phyloP scores from a whole-genome alignment of 202 grass and related monocot genomes.

The Alloteropsis angusta region DNA sequence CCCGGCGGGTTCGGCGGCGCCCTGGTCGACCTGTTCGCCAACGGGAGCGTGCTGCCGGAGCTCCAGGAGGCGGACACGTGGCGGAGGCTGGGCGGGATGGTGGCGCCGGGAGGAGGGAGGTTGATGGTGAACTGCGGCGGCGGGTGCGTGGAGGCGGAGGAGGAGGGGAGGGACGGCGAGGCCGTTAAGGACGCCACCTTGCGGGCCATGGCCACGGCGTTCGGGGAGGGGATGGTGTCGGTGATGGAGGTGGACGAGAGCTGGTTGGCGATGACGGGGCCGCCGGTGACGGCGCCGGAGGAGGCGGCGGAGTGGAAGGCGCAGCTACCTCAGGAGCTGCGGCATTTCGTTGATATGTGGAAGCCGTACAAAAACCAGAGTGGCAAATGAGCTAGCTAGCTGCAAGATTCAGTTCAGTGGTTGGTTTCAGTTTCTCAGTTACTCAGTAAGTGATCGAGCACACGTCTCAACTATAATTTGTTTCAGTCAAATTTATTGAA shows the following conservation, averaged over 20 bases:
- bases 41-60: slow-evolving; percentile 59
- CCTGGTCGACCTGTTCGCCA: slow-evolving; percentile 65
- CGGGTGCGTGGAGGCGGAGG: slow-evolving; percentile 64
- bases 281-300: background rate
- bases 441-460: background rate
- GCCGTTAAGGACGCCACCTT: slow-evolving; percentile 58
- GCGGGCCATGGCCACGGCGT: slow-evolving; percentile 36
- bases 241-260: slow-evolving; percentile 60
- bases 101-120: slow-evolving; percentile 36
- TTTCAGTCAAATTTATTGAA: background rate
- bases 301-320: slow-evolving; percentile 44
- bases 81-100: slow-evolving; percentile 30
- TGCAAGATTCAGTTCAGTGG: background rate
- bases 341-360: slow-evolving; percentile 50
- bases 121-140: slow-evolving; percentile 80
- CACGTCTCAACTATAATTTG: background rate
- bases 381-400: background rate
- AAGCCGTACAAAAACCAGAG: background rate
- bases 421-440: background rate
- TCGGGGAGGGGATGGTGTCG: slow-evolving; percentile 42
- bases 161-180: slow-evolving; percentile 46
- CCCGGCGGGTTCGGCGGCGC: slow-evolving; percentile 53
- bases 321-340: slow-evolving; percentile 39
- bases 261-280: slow-evolving; percentile 46
- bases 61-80: slow-evolving; percentile 56